phyloP scores from a whole-genome alignment of 192 early-diverging fungal species.

The Gigaspora rosea region DNA sequence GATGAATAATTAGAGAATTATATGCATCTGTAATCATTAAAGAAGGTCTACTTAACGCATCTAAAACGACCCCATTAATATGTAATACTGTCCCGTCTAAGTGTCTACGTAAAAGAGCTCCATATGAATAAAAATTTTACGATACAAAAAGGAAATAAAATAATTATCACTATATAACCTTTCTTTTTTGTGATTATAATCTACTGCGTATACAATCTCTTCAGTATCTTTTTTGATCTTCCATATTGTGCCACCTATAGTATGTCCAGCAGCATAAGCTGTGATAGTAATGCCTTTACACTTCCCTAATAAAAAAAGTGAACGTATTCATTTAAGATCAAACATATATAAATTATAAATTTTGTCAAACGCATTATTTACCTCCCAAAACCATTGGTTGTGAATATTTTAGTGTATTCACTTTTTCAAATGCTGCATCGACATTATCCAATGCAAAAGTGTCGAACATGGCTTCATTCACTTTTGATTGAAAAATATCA shows the following conservation, averaged over 20 bases:
- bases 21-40: slow-evolving; percentile 92
- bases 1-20: slow-evolving; percentile 69
- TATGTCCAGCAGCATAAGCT: slow-evolving; percentile 89
- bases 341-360: neutral
- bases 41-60: slow-evolving; percentile 75
- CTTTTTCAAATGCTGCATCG: slow-evolving; percentile 80
- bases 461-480: slow-evolving; percentile 68
- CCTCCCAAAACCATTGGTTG: slow-evolving; percentile 78
- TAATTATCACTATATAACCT: slow-evolving; percentile 48
- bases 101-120: slow-evolving; percentile 60
- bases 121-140: neutral
- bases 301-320: slow-evolving; percentile 53
- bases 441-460: slow-evolving; percentile 81
- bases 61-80: slow-evolving; percentile 62
- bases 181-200: slow-evolving; percentile 94
- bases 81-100: slow-evolving; percentile 72
- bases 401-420: slow-evolving; percentile 81
- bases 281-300: slow-evolving; percentile 86
- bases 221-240: slow-evolving; percentile 94
- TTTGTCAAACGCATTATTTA: neutral
- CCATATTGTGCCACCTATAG: slow-evolving; percentile 97
- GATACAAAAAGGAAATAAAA: neutral
- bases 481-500: slow-evolving; percentile 76
- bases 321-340: neutral
- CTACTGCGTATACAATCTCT: slow-evolving; percentile 92